phyloP scores from a whole-genome alignment of 2,329 filamentous ascomycete genomes.

The Calonectria crousiana region DNA sequence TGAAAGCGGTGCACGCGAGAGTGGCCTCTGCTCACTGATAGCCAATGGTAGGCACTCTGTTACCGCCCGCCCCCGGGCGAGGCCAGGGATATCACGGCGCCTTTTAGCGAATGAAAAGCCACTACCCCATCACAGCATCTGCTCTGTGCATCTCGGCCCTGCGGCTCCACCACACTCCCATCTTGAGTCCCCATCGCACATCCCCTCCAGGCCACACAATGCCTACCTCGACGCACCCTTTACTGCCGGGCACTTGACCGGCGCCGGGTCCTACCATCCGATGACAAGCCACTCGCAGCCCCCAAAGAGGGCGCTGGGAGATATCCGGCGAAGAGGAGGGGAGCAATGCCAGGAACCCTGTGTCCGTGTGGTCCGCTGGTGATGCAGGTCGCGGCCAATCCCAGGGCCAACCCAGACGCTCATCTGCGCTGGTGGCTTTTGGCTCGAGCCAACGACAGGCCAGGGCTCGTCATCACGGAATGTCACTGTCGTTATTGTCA shows the following conservation, averaged over 20 bases:
- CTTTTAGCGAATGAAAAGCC: constrained; percentile 38
- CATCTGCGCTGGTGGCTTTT: constrained; percentile 32
- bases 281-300: constrained; percentile 30
- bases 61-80: constrained; percentile 38
- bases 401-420: constrained; percentile 37
- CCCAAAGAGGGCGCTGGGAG: constrained; percentile 18
- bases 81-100: constrained; percentile 33
- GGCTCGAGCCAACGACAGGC: constrained; percentile 36
- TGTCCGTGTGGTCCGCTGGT: constrained; percentile 22
- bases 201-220: constrained; percentile 13
- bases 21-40: not conserved
- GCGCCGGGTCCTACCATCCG: constrained; percentile 16
- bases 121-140: constrained; percentile 31
- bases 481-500: constrained; percentile 26
- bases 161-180: constrained; percentile 35
- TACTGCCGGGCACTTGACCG: constrained; percentile 10
- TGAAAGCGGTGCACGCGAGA: constrained; percentile 10
- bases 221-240: constrained; percentile 17
- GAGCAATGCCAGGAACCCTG: constrained; percentile 39
- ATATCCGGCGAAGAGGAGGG: constrained; percentile 9
- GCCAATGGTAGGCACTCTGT: constrained; percentile 39
- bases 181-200: constrained; percentile 21
- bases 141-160: constrained; percentile 21
- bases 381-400: constrained; percentile 37
- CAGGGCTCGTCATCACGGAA: constrained; percentile 18